Evolutionary conservation across 306 rosid species (phyloP).

Genomic region (Calophaca sinica): DNA sequence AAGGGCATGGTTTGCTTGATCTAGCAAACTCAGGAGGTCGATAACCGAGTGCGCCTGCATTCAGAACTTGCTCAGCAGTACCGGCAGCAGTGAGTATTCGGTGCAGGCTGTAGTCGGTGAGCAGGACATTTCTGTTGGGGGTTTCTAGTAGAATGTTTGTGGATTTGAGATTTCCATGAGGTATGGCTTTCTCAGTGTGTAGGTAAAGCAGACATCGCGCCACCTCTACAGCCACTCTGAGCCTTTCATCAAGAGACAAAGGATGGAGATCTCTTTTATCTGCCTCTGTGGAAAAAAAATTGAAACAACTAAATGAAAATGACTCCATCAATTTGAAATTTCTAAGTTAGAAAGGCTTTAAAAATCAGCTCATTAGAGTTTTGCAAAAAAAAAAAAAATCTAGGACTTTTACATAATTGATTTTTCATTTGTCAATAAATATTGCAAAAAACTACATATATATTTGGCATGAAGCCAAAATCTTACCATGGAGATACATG

Average conservation of each 20-base stretch:
- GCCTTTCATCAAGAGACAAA: conserved; percentile 62
- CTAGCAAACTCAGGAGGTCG: conserved; percentile 80
- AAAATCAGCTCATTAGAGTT: not conserved
- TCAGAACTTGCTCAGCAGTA: conserved; percentile 78
- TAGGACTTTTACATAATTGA: conserved; percentile 4
- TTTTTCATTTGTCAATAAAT: not conserved
- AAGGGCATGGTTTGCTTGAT: conserved; percentile 75
- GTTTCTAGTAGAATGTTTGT: conserved; percentile 71
- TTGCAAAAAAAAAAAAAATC: too few species aligned
- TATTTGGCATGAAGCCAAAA: conserved; percentile 16
- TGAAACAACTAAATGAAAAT: conserved; percentile 1
- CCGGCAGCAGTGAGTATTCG: conserved; percentile 70
- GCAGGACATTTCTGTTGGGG: conserved; percentile 54
- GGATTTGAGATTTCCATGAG: conserved; percentile 86
- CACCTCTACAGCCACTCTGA: conserved; percentile 62
- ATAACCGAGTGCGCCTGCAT: conserved; percentile 80
- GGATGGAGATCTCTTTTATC: conserved; percentile 61
- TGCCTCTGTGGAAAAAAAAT: conserved; percentile 52
- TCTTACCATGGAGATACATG: conserved; percentile 73
- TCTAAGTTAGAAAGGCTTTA: conserved; percentile 20
- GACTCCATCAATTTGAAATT: conserved; percentile 35
- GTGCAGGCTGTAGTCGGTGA: conserved; percentile 81
- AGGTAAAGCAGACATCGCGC: conserved; percentile 69
- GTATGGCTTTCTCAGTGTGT: conserved; percentile 80
- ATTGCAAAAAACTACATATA: not conserved